These are phyloP conservation scores for Arachis hypogaea DNA, from an alignment of 306 rosid genomes.

Conservation along the genomic window DNA sequence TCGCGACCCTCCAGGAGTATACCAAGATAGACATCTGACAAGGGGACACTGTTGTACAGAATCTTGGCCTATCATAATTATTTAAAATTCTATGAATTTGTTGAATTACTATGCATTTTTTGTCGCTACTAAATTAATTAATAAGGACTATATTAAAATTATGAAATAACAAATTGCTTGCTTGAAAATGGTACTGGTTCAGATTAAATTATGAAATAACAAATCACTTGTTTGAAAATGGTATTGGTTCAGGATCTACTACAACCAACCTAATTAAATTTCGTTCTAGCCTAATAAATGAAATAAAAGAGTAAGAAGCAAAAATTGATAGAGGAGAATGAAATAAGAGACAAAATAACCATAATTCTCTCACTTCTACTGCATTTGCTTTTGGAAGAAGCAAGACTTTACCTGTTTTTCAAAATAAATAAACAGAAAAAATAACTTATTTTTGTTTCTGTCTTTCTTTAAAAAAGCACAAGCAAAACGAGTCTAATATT, in stretches of 20 bases:
- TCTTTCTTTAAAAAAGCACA: too few relatives aligned
- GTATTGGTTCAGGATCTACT: conserved; percentile 97
- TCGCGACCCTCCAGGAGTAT: conserved; percentile 97
- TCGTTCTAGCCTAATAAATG: conserved; percentile 84
- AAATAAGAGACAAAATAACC: not conserved
- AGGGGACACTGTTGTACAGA: conserved; percentile 82
- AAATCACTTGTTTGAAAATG: conserved; percentile 89
- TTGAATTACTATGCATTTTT: conserved; percentile 7
- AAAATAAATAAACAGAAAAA: too few relatives aligned
- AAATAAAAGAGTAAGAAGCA: conserved; percentile 16
- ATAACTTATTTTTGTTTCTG: too few relatives aligned
- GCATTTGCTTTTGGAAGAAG: too few relatives aligned
- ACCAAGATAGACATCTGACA: conserved; percentile 90
- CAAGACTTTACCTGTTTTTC: too few relatives aligned
- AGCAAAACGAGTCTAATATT: too few relatives aligned
- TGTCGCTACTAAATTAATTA: too few relatives aligned
- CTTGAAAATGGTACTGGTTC: too few relatives aligned
- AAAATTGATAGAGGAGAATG: conserved; percentile 10
- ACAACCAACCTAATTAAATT: conserved; percentile 81
- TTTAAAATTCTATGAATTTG: conserved; percentile 34
- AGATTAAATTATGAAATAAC: conserved; percentile 5
- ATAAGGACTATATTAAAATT: not conserved
- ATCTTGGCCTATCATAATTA: conserved; percentile 83
- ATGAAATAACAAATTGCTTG: too few relatives aligned
- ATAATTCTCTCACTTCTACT: too few relatives aligned